These are phyloP conservation scores for Syzygium grande DNA, from an alignment of 345 rosid genomes.

Conservation along the genomic window DNA sequence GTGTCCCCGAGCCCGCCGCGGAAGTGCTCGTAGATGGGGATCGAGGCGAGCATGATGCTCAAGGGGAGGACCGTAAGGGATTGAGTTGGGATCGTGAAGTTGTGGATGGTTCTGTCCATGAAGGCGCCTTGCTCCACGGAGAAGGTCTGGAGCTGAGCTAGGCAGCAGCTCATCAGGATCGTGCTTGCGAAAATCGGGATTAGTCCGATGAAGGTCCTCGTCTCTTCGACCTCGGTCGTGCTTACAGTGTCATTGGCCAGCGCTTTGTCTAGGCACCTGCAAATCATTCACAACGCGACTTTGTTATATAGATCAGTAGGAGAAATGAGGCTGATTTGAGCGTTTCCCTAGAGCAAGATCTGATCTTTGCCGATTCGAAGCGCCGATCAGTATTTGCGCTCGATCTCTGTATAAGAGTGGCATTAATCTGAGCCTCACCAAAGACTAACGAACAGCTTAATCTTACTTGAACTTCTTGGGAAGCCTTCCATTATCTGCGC, in stretches of 20 bases:
- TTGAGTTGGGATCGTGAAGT: constrained; percentile 40
- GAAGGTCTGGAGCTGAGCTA: constrained; percentile 52
- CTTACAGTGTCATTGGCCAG: constrained; percentile 11
- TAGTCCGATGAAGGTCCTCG: constrained; percentile 41
- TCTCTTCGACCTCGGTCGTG: constrained; percentile 33
- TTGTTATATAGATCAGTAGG: background rate
- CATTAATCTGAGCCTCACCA: background rate
- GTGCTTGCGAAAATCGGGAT: constrained; percentile 53
- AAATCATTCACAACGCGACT: background rate
- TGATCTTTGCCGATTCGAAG: background rate
- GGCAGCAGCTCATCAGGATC: constrained; percentile 55
- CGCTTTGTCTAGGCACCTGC: constrained; percentile 45
- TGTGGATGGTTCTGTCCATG: constrained; percentile 31
- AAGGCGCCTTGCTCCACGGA: constrained; percentile 46
- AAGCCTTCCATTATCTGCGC: background rate
- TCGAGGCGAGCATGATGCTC: constrained; percentile 29
- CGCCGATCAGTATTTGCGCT: background rate
- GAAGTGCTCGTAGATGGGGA: constrained; percentile 29
- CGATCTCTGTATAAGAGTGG: background rate
- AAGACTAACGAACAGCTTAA: background rate
- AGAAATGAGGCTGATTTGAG: background rate
- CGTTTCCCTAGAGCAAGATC: background rate
- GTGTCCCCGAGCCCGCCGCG: background rate
- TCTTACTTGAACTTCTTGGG: constrained; percentile 27
- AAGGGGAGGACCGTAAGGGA: constrained; percentile 38